Percentiles rank a stretch among this genome's conserved stretches.
Conservation (phyloP, 1,284 basidiomycete species). For the Ceratobasidium sp. region DNA sequence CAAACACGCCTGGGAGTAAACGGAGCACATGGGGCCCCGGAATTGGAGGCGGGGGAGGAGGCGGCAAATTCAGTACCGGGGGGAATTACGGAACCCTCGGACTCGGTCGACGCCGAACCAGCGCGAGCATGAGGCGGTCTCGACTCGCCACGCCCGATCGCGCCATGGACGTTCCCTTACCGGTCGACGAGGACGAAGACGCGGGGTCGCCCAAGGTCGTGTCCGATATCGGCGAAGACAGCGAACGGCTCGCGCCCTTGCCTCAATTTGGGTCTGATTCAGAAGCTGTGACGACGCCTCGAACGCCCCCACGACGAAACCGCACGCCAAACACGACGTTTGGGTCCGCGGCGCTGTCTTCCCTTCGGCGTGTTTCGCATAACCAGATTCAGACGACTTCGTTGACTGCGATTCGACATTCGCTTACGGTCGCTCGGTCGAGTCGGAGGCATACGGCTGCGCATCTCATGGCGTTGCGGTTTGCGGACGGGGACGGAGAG, state of each 20-base stretch:
- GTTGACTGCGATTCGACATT: conserved; percentile 70
- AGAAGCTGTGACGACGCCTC: conserved; percentile 17
- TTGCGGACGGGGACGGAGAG: conserved; percentile 66
- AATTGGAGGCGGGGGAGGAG: background rate
- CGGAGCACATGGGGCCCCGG: conserved; percentile 43
- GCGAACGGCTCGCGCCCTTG: conserved; percentile 25
- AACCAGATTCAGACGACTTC: conserved; percentile 69
- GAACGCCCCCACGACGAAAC: conserved; percentile 20
- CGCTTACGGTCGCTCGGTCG: conserved; percentile 73
- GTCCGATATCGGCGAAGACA: conserved; percentile 52
- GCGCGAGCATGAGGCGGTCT: conserved; percentile 40
- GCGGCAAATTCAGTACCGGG: conserved; percentile 6
- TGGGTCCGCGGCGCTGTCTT: conserved; percentile 60
- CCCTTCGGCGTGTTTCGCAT: conserved; percentile 66
- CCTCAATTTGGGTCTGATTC: conserved; percentile 40
- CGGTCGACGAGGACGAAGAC: conserved; percentile 53
- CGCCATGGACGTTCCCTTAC: conserved; percentile 54
- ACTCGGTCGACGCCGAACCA: conserved; percentile 33
- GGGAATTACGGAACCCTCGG: conserved; percentile 23
- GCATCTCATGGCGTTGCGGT: conserved; percentile 80
- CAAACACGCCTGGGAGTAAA: conserved; percentile 29
- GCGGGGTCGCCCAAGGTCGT: conserved; percentile 49
- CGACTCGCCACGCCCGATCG: conserved; percentile 55
- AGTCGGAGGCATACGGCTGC: conserved; percentile 81
- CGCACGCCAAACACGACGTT: conserved; percentile 60